Conservation (phyloP, 1,139 yeast genomes). For the Geotrichum citri-aurantii region DNA sequence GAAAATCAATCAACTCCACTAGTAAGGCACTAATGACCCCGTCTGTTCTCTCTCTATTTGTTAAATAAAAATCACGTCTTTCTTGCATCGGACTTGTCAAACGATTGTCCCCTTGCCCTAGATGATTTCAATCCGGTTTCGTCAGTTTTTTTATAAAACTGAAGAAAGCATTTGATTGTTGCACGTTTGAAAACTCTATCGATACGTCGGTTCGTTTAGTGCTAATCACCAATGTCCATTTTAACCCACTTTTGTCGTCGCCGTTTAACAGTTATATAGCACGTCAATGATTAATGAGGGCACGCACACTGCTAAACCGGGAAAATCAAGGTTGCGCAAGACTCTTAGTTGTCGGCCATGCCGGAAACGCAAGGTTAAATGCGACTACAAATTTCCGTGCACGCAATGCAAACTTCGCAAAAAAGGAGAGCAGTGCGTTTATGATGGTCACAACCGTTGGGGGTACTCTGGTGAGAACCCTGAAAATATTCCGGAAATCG, state of each 20-base stretch:
- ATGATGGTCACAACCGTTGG: slow-evolving; percentile 16
- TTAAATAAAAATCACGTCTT: no score
- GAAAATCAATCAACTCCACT: no score
- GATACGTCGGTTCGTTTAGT: not conserved
- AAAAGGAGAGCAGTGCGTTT: slow-evolving; percentile 9
- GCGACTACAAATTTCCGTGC: slow-evolving; percentile 14
- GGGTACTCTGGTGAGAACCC: slow-evolving; percentile 4
- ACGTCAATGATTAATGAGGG: not conserved
- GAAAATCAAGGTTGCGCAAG: slow-evolving; percentile 5
- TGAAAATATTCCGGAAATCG: not conserved
- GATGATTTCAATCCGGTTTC: not conserved
- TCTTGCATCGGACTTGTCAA: not conserved
- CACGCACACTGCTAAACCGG: not conserved
- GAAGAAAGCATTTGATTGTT: not conserved
- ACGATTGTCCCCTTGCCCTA: not conserved
- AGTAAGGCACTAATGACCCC: no score
- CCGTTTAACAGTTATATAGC: not conserved
- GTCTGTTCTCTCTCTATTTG: no score
- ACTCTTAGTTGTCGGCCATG: slow-evolving; percentile 14
- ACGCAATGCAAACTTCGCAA: slow-evolving; percentile 14
- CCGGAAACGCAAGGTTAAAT: slow-evolving; percentile 16
- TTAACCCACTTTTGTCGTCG: not conserved
- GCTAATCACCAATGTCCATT: not conserved
- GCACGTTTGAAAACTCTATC: not conserved
- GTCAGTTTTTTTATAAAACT: not conserved